Evolutionary conservation across 1,284 basidiomycete genomes (phyloP).

Genomic region (Trichosporon coremiiforme): DNA sequence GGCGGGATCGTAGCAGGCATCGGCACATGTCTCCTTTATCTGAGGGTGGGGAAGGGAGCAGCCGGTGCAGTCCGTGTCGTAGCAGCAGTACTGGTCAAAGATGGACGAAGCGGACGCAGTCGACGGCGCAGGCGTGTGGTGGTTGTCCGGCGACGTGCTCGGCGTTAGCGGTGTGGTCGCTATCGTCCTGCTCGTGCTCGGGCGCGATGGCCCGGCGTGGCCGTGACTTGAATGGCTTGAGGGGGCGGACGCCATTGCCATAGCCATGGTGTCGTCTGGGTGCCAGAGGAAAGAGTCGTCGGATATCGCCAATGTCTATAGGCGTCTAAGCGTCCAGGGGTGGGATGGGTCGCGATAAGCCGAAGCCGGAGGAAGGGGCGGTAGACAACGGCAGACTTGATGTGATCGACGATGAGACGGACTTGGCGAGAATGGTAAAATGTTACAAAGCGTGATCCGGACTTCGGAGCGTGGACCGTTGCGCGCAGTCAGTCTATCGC

Average conservation of each 20-base stretch:
- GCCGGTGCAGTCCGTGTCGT: constrained; percentile 20
- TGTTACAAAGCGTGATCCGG: neutral
- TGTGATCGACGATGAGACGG: no score
- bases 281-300: neutral
- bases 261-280: neutral
- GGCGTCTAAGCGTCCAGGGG: neutral
- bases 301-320: neutral
- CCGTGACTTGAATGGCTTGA: neutral
- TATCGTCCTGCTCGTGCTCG: neutral
- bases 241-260: neutral
- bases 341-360: neutral
- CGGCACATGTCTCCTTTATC: neutral
- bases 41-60: constrained; percentile 10
- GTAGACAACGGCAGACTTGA: neutral
- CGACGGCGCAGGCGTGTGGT: neutral
- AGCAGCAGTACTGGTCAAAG: constrained; percentile 38
- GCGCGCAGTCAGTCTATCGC: neutral
- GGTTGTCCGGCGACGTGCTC: neutral
- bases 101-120: constrained; percentile 20
- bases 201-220: neutral
- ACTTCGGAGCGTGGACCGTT: constrained; percentile 4
- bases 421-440: constrained; percentile 5
- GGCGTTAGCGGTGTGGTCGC: constrained; percentile 13
- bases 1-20: constrained; percentile 21
- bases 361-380: neutral